Evolutionary conservation across 768 basidiomycete genomes (phyloP).

Genomic region (Psilocybe tampanensis): DNA sequence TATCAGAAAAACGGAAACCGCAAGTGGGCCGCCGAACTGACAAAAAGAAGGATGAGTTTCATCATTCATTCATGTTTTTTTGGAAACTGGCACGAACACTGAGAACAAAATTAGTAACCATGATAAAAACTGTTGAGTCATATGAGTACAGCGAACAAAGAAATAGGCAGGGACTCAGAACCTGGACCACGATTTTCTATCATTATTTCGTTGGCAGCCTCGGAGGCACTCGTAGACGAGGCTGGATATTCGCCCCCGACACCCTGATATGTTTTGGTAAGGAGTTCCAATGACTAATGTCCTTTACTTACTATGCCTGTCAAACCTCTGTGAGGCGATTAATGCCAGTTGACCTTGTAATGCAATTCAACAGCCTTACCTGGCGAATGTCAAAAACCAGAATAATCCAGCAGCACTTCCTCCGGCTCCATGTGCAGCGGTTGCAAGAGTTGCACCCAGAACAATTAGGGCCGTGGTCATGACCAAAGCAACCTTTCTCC

Average conservation of each 20-base stretch:
- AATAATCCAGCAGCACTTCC: constrained; percentile 62
- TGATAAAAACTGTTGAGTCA: constrained; percentile 55
- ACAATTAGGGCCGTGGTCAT: constrained; percentile 71
- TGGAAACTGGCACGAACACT: constrained; percentile 40
- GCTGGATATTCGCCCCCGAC: constrained; percentile 82
- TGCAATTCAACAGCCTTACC: constrained; percentile 15
- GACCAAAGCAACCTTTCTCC: constrained; percentile 77
- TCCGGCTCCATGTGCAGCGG: constrained; percentile 64
- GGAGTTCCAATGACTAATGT: background rate
- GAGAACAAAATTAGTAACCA: constrained; percentile 76
- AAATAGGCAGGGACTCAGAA: constrained; percentile 17
- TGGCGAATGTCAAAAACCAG: constrained; percentile 74
- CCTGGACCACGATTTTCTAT: constrained; percentile 60
- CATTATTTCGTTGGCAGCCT: constrained; percentile 75
- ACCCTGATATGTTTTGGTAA: constrained; percentile 40
- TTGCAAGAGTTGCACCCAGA: constrained; percentile 66
- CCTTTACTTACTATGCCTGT: constrained; percentile 56
- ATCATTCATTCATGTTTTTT: background rate
- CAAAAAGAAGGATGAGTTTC: background rate
- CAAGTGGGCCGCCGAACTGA: constrained; percentile 68
- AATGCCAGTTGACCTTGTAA: background rate
- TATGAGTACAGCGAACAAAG: background rate
- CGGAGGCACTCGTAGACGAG: constrained; percentile 67
- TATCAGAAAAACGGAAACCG: constrained; percentile 67
- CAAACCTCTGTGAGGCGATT: constrained; percentile 48